Percentiles rank a stretch among this genome's conserved stretches.
These are phyloP conservation scores for Cynara cardunculus DNA, from an alignment of 129 eudicot genomes.

Conservation along the genomic window DNA sequence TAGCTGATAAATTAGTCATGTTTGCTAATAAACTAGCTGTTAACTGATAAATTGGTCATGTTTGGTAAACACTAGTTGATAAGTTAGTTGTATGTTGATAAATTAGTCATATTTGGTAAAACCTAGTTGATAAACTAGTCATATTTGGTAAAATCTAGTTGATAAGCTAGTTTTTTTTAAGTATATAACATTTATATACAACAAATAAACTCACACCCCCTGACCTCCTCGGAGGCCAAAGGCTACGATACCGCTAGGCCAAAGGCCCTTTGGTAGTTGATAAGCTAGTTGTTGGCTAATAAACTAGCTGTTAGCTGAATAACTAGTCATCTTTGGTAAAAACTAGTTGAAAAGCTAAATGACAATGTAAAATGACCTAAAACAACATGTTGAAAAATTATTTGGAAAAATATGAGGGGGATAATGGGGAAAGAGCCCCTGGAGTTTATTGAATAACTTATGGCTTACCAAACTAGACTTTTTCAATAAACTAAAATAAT, in stretches of 20 bases:
- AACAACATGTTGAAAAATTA: neutral
- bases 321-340: neutral
- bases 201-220: too few species aligned
- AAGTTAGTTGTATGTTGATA: neutral
- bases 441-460: neutral
- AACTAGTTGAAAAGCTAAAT: neutral
- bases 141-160: too few species aligned
- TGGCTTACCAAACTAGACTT: too few species aligned
- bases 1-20: neutral
- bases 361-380: neutral
- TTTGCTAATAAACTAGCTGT: too few species aligned
- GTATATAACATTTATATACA: too few species aligned
- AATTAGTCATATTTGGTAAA: neutral
- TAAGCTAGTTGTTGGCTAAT: neutral
- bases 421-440: neutral
- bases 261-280: too few species aligned
- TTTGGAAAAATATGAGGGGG: neutral
- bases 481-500: neutral
- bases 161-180: neutral
- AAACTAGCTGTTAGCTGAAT: neutral
- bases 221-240: too few species aligned
- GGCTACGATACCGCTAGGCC: too few species aligned
- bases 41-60: neutral
- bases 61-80: neutral
- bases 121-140: too few species aligned